Conservation (phyloP, 345 rosid genomes). For the Eucalyptus lansdowneana region DNA sequence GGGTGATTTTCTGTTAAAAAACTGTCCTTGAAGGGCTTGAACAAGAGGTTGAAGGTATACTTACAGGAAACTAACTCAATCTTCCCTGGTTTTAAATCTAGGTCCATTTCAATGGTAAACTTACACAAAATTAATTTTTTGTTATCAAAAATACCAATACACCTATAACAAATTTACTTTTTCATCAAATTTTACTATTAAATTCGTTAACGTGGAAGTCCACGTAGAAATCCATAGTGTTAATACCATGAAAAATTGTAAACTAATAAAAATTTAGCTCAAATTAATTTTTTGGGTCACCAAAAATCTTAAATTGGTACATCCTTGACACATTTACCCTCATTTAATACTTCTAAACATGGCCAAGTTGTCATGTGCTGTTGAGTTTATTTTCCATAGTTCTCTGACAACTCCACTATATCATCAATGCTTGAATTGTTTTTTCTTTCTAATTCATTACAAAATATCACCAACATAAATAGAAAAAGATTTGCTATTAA, state of each 20-base stretch:
- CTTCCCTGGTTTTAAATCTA: too few species aligned
- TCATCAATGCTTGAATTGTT: background rate
- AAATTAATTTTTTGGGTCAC: background rate
- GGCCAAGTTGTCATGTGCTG: background rate
- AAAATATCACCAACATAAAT: background rate
- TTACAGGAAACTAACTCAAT: too few species aligned
- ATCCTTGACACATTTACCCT: background rate
- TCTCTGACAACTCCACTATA: rapidly evolving
- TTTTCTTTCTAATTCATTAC: background rate
- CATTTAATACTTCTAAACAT: rapidly evolving
- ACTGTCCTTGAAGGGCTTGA: rapidly evolving
- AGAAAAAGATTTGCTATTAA: background rate
- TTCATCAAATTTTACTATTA: too few species aligned
- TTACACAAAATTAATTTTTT: background rate
- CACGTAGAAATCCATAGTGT: too few species aligned
- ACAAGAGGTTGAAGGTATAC: too few species aligned
- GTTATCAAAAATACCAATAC: rapidly evolving
- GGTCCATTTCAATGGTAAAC: too few species aligned
- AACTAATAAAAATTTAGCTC: rapidly evolving
- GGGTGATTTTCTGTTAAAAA: too few species aligned
- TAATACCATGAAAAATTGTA: too few species aligned
- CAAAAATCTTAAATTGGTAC: background rate
- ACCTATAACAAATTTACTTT: rapidly evolving
- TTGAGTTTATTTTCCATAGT: background rate
- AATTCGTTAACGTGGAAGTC: too few species aligned